Evolutionary conservation across 192 early-diverging fungal species (phyloP).

Genomic region (Mortierella antarctica): DNA sequence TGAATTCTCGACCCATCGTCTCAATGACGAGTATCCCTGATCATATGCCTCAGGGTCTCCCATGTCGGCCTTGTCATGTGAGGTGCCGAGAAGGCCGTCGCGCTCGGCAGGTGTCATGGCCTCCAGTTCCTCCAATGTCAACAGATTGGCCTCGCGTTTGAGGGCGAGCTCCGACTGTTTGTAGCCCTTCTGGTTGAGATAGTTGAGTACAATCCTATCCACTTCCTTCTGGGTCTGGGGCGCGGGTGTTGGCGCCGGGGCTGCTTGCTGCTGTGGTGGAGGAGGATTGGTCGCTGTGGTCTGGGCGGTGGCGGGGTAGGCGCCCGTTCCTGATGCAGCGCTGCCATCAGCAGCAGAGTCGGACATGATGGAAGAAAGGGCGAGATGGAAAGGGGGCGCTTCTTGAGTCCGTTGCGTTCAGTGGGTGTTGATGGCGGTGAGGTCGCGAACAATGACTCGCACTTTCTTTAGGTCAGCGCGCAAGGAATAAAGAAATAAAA

Average conservation of each 20-base stretch:
- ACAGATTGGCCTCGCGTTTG: conserved; percentile 66
- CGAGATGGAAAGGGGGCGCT: not conserved
- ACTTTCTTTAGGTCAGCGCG: too few relatives aligned
- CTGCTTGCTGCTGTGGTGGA: conserved; percentile 6
- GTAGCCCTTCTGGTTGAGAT: conserved; percentile 77
- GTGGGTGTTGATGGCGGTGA: too few relatives aligned
- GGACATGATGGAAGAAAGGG: conserved; percentile 17
- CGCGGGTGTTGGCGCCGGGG: conserved; percentile 18
- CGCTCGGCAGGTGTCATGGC: not conserved
- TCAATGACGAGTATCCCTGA: conserved; percentile 78
- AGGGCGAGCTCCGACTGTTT: conserved; percentile 73
- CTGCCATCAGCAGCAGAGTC: conserved; percentile 32
- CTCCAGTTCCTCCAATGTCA: conserved; percentile 58
- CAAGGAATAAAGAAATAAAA: too few relatives aligned
- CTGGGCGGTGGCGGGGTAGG: conserved; percentile 1
- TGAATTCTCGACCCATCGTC: conserved; percentile 92
- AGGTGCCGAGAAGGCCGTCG: not conserved
- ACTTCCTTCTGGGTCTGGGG: conserved; percentile 56
- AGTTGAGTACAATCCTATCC: conserved; percentile 73
- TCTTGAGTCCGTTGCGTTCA: too few relatives aligned
- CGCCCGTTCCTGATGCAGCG: conserved; percentile 10
- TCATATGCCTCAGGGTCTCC: conserved; percentile 85
- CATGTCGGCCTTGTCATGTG: conserved; percentile 67
- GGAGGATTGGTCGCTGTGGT: conserved; percentile 6
- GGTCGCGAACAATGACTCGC: too few relatives aligned